Base-by-base conservation (phyloP, 2,329 filamentous ascomycete genomes). In the Claviceps monticola region DNA sequence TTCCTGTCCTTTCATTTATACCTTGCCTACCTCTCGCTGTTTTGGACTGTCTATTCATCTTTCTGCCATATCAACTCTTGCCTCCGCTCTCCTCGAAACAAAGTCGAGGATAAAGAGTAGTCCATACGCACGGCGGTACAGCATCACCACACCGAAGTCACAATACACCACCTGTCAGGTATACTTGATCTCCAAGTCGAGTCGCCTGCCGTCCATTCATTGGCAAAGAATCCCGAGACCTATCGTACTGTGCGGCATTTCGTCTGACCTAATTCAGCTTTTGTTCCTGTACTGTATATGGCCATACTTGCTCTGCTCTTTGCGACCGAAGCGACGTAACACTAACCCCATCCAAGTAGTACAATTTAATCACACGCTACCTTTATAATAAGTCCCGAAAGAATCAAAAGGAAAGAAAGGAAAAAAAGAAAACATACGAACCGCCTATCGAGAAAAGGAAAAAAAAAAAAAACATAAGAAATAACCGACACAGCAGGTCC, bases 151-250 rank as follows among this genome's bases (percentile, higher is more conserved):
- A 56, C 59, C 62, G 60, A 62, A 62, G 61, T 58, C 57, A 61
- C 59, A 55, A 56, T 34, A 52, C 17, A 52, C 16, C 29, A 44
- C 11, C 21, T 39, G 48, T 48, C 50, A 53, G 53, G 50, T 29
- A 46, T 17, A 48, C 53, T 53, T 46, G 51, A 51, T 45, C 41
- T 16, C 16, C 14, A 5, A 19, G 29, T 47, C 51, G 44, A 51
- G 48, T 48, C 38, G 43, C 19, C 70, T 66, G 66, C 63, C 68
- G 66, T 71, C 70, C 73, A 70, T 64, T 75, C 73, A 58, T 71
- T 72, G 57, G 53, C 39, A 48, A 53, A 53, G 53, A 55, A 55
- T 49, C 51, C 47, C 48, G 53, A 56, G 53, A 47, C n/a, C 59
- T 59, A 26, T 58, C 36, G 49, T 52, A 44, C 48, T 48, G 29